A percentile compares a stretch with the other conserved stretches of the same genome.
These are phyloP conservation scores for Psilocybe azurescens DNA, from an alignment of 768 basidiomycete genomes.

Conservation along the genomic window DNA sequence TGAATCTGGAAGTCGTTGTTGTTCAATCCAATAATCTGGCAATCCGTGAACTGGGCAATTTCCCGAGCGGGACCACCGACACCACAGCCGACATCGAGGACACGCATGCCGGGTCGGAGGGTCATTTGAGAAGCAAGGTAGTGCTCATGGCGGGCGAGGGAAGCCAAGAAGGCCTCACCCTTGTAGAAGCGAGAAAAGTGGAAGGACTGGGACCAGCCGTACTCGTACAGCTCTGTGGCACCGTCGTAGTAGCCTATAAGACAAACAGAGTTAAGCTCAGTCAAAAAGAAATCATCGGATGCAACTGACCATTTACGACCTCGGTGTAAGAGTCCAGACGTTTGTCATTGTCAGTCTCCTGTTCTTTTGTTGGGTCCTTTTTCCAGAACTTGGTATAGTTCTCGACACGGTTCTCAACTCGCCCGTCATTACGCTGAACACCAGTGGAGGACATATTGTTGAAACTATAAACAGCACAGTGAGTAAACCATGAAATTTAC, in stretches of 20 bases:
- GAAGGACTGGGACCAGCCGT: slow-evolving; percentile 90
- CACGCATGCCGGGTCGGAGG: slow-evolving; percentile 89
- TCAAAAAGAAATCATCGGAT: neutral
- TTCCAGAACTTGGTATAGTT: slow-evolving; percentile 95
- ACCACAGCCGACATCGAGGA: slow-evolving; percentile 98
- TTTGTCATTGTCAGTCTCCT: slow-evolving; percentile 65
- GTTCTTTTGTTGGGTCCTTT: slow-evolving; percentile 76
- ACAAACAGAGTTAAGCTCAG: neutral
- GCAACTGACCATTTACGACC: slow-evolving; percentile 83
- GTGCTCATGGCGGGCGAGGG: slow-evolving; percentile 94
- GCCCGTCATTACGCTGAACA: slow-evolving; percentile 51
- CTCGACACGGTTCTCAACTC: slow-evolving; percentile 70
- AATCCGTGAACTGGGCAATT: slow-evolving; percentile 91
- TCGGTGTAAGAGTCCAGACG: slow-evolving; percentile 87
- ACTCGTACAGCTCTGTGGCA: slow-evolving; percentile 94
- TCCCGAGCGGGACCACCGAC: slow-evolving; percentile 97
- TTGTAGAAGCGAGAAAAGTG: slow-evolving; percentile 98
- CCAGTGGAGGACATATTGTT: slow-evolving; percentile 28
- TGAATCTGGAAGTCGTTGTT: slow-evolving; percentile 96
- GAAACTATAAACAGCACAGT: neutral
- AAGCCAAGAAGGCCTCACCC: slow-evolving; percentile 78
- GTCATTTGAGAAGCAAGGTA: slow-evolving; percentile 90
- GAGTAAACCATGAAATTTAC: neutral
- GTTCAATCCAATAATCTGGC: slow-evolving; percentile 84
- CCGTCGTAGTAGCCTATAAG: slow-evolving; percentile 92